These are phyloP conservation scores for Gossypium australe DNA, from an alignment of 345 rosid species.

Conservation along the genomic window DNA sequence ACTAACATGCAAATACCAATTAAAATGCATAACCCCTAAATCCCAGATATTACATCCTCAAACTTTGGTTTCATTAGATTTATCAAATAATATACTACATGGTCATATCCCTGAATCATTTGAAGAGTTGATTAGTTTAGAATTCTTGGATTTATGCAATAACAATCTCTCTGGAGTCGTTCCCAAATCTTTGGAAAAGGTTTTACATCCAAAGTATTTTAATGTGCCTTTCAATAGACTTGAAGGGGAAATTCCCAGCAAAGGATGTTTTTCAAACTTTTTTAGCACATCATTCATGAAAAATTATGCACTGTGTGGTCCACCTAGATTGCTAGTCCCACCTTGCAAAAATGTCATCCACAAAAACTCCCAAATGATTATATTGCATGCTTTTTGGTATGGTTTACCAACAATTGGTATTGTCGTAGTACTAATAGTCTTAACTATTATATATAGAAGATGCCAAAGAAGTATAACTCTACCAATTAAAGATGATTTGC, in stretches of 20 bases:
- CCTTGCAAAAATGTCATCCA: not conserved
- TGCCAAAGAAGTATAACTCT: not conserved
- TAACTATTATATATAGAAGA: not conserved
- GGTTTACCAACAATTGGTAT: not conserved
- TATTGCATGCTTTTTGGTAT: not conserved
- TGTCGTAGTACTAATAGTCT: not conserved
- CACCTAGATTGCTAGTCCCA: not conserved
- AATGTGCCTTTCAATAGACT: not conserved
- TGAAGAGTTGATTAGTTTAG: not conserved
- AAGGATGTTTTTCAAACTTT: not conserved
- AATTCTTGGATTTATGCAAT: not conserved
- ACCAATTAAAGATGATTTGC: not conserved
- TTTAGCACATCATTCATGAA: not conserved
- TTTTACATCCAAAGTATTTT: not conserved
- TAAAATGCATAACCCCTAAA: no score
- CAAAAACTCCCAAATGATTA: not conserved
- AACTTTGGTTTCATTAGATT: not conserved
- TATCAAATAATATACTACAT: not conserved
- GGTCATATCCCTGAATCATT: slow-evolving; percentile 2
- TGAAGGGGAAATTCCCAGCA: not conserved
- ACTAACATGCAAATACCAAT: no score
- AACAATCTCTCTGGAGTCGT: not conserved
- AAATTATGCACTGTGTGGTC: not conserved
- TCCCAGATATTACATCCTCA: no score
- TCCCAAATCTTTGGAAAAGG: slow-evolving; percentile 1